A percentile compares a stretch with the other conserved stretches of the same genome.
Conservation (phyloP, 106 monocot genomes). For the Phalaenopsis aphrodite region DNA sequence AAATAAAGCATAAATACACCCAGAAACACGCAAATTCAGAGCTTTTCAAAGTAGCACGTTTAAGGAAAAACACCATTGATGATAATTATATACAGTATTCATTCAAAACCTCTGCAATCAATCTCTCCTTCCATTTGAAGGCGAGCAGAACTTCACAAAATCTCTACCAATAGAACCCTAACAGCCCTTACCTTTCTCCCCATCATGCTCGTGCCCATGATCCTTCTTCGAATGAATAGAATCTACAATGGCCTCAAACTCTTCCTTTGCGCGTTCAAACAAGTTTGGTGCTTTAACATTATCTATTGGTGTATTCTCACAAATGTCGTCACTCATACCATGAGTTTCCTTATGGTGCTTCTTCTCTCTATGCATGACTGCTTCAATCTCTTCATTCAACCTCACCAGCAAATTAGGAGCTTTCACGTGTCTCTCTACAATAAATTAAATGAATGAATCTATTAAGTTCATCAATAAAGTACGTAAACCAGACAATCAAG, state of each 20-base stretch:
- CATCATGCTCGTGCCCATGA: conserved; percentile 5
- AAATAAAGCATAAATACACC: too few species aligned
- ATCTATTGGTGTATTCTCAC: conserved; percentile 63
- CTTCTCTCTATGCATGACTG: conserved; percentile 13
- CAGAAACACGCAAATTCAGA: too few species aligned
- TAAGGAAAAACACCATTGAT: too few species aligned
- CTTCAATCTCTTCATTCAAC: not conserved
- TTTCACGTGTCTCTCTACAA: not conserved
- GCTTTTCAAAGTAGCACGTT: too few species aligned
- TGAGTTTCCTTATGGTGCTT: conserved; percentile 62
- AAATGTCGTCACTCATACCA: conserved; percentile 58
- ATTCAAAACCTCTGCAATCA: not conserved
- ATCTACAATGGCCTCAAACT: conserved; percentile 46
- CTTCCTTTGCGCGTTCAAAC: conserved; percentile 78
- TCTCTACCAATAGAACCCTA: not conserved
- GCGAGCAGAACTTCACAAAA: too few species aligned
- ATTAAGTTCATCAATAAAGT: not conserved
- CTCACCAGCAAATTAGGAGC: conserved; percentile 1
- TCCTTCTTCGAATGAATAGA: conserved; percentile 29
- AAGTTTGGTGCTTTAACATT: conserved; percentile 61
- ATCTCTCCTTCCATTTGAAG: not conserved
- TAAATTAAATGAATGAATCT: not conserved
- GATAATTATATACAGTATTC: too few species aligned
- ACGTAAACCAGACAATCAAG: too few species aligned
- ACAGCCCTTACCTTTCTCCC: not conserved